Evolutionary conservation across 768 basidiomycete genomes (phyloP).

Genomic region (Dioszegia hungarica): DNA sequence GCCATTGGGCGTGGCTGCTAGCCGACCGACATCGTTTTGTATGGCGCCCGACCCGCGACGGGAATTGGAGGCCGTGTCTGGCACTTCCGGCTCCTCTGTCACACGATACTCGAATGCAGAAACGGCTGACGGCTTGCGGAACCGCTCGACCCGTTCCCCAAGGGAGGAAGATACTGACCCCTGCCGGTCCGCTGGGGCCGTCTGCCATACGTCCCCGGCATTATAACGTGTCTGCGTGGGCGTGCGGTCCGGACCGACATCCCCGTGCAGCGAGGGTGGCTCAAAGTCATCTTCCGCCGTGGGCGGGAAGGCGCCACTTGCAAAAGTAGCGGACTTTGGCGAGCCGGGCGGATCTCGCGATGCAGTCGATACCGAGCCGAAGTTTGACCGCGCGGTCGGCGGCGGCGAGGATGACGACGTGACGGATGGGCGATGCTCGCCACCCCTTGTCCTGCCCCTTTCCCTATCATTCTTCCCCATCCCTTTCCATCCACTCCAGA

Average conservation of each 20-base stretch:
- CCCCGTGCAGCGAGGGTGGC: neutral
- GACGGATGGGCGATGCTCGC: constrained; percentile 10
- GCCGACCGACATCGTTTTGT: no score
- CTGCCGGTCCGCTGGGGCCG: neutral
- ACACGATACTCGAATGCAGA: neutral
- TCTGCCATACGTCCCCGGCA: constrained; percentile 1
- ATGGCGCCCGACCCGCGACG: no score
- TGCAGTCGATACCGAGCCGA: constrained; percentile 5
- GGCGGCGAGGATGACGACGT: constrained; percentile 8
- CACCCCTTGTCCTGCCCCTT: neutral
- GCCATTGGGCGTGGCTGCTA: no score
- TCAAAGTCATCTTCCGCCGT: neutral
- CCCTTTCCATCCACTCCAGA: constrained; percentile 7
- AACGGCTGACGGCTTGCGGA: neutral
- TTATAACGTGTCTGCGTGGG: neutral
- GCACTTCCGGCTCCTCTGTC: neutral
- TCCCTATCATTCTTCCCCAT: neutral
- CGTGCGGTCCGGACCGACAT: neutral
- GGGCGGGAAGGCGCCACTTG: neutral
- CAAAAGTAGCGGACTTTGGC: neutral
- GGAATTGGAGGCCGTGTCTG: neutral
- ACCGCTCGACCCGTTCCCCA: neutral
- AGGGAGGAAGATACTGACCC: neutral
- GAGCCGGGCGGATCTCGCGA: neutral
- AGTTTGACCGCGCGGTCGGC: neutral